Percentiles rank a stretch among this genome's conserved stretches.
Evolutionary conservation across 805 yeast species (phyloP).

Genomic region (Wickerhamiella azymoides): DNA sequence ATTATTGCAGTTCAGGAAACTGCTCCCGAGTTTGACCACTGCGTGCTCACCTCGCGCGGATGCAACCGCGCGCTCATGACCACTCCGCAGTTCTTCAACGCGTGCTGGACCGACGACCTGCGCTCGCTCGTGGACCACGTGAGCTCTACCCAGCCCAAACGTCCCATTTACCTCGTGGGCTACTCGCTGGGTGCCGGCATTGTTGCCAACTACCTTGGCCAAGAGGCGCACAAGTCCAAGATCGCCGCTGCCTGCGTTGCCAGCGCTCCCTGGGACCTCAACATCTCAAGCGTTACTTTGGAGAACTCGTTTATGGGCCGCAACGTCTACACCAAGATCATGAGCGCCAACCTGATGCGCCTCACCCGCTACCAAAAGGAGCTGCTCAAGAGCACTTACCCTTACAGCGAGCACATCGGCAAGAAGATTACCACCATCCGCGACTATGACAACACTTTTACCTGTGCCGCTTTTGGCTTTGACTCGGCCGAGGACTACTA

Average conservation of each 20-base stretch:
- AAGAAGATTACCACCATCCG: conserved; percentile 25
- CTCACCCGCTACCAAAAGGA: conserved; percentile 33
- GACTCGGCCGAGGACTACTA: conserved; percentile 53
- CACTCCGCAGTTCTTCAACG: conserved; percentile 57
- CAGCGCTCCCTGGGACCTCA: conserved; percentile 65
- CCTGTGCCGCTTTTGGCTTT: conserved; percentile 55
- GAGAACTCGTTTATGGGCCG: conserved; percentile 31
- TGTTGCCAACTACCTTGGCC: conserved; percentile 59
- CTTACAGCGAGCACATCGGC: conserved; percentile 16
- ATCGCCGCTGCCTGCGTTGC: conserved; percentile 45
- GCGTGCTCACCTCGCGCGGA: conserved; percentile 62
- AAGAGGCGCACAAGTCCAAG: conserved; percentile 31
- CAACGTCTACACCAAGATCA: conserved; percentile 35
- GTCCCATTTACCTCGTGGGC: conserved; percentile 58
- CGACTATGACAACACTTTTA: conserved; percentile 52
- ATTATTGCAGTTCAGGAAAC: conserved; percentile 25
- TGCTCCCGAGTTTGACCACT: conserved; percentile 39
- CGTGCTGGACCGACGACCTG: conserved; percentile 58
- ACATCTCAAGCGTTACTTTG: conserved; percentile 34
- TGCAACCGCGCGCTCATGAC: conserved; percentile 59
- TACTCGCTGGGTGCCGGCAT: conserved; percentile 70
- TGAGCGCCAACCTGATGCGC: conserved; percentile 35
- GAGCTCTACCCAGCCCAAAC: conserved; percentile 39
- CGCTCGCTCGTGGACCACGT: conserved; percentile 41
- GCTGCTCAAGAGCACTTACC: conserved; percentile 24